Evolutionary conservation across 1,284 basidiomycete species (phyloP).

Genomic region (Cutaneotrichosporon daszewskae): DNA sequence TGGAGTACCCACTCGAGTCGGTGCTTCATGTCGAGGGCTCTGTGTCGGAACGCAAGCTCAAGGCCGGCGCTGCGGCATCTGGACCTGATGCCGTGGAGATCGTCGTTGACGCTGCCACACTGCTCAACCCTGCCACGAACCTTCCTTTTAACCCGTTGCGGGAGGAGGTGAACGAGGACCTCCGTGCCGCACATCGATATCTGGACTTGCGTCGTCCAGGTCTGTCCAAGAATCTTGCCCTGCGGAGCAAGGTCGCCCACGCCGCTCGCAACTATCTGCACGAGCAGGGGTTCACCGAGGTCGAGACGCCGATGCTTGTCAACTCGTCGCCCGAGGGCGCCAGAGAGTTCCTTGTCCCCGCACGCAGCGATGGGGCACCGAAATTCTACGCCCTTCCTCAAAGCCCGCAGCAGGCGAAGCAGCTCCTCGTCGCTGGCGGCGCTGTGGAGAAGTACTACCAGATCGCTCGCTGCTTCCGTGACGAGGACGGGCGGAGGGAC

Average conservation of each 20-base stretch:
- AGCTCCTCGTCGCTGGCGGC: conserved; percentile 87
- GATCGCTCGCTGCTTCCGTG: conserved; percentile 87
- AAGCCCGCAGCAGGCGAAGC: conserved; percentile 94
- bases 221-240: conserved; percentile 70
- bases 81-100: conserved; percentile 83
- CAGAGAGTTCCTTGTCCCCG: conserved; percentile 87
- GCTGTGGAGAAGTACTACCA: conserved; percentile 85
- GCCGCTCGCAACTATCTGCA: conserved; percentile 68
- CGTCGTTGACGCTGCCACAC: conserved; percentile 59
- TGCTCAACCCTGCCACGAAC: conserved; percentile 70
- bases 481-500: conserved; percentile 90
- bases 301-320: conserved; percentile 89
- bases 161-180: conserved; percentile 74
- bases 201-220: conserved; percentile 75
- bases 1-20: conserved; percentile 65
- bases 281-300: conserved; percentile 73
- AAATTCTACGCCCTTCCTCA: conserved; percentile 87
- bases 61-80: conserved; percentile 39
- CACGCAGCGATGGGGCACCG: conserved; percentile 55
- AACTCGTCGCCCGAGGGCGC: conserved; percentile 92
- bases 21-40: conserved; percentile 66
- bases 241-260: conserved; percentile 72
- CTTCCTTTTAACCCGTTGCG: conserved; percentile 80
- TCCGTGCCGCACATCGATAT: conserved; percentile 77
- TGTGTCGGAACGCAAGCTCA: conserved; percentile 60